phyloP scores from a whole-genome alignment of 2,329 filamentous ascomycete species.

The Drechslera avenae region DNA sequence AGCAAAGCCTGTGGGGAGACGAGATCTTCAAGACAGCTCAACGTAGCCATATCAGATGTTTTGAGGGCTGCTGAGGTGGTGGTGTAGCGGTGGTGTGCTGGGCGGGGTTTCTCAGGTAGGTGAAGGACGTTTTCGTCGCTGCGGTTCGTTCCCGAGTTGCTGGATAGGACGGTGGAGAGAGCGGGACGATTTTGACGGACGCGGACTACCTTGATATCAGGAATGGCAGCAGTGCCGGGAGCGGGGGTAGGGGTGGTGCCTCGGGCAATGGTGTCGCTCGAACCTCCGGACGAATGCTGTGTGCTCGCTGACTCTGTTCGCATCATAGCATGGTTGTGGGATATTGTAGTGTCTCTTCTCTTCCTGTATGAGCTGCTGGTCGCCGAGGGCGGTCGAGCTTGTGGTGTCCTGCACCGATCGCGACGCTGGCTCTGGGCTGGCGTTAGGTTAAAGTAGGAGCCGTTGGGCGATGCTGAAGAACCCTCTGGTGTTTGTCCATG shows the following conservation, averaged over 20 bases:
- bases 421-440: conserved; percentile 29
- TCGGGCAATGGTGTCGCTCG: conserved; percentile 30
- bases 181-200: conserved; percentile 36
- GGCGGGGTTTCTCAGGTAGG: conserved; percentile 18
- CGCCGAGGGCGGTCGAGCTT: conserved; percentile 36
- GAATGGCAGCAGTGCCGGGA: conserved; percentile 13
- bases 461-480: conserved; percentile 43
- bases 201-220: conserved; percentile 31
- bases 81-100: conserved; percentile 20
- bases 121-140: conserved; percentile 25
- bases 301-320: conserved; percentile 27
- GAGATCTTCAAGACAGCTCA: conserved; percentile 48
- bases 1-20: conserved; percentile 43
- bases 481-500: conserved; percentile 45
- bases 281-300: conserved; percentile 30
- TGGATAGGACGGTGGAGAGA: conserved; percentile 45
- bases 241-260: conserved; percentile 21
- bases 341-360: conserved; percentile 36
- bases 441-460: conserved; percentile 39
- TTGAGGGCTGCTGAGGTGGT: conserved; percentile 33
- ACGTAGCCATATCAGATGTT: conserved; percentile 46
- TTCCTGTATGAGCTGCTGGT: conserved; percentile 39
- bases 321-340: conserved; percentile 23
- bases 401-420: conserved; percentile 39
- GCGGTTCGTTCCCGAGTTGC: conserved; percentile 26